phyloP scores from a whole-genome alignment of 1,139 yeast genomes.

The Suhomyces coccinellae region DNA sequence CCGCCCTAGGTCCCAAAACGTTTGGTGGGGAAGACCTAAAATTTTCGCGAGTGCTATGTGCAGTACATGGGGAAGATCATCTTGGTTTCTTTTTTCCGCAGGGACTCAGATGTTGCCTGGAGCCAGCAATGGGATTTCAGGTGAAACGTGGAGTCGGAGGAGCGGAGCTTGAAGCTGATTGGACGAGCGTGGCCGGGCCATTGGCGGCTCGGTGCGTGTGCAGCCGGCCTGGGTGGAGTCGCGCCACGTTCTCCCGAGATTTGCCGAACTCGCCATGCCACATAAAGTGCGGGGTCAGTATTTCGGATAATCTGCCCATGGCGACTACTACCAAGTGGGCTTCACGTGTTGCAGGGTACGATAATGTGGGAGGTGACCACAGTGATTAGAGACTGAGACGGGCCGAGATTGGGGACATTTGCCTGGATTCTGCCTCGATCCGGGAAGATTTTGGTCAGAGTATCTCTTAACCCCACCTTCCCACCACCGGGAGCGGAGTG shows the following conservation, averaged over 20 bases:
- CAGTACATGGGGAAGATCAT: constrained; percentile 13
- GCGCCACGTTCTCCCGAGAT: constrained; percentile 3
- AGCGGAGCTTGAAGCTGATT: background rate
- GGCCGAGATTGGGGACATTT: no score
- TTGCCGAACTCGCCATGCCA: constrained; percentile 7
- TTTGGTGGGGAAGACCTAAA: constrained; percentile 13
- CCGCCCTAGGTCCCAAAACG: constrained; percentile 9
- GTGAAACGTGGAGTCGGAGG: background rate
- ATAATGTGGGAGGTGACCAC: background rate
- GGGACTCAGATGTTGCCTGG: background rate
- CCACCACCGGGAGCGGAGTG: background rate
- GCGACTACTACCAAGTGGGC: background rate
- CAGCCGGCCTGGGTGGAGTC: background rate
- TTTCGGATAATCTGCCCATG: constrained; percentile 5
- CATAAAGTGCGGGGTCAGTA: constrained; percentile 7
- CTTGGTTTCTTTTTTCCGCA: constrained; percentile 10
- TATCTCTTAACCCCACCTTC: no score
- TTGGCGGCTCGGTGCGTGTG: background rate
- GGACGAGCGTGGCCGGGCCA: background rate
- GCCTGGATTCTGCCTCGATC: no score
- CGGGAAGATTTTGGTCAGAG: no score
- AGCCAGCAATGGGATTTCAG: background rate
- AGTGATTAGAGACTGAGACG: background rate
- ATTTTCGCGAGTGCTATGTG: constrained; percentile 12
- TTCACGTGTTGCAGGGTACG: background rate